Evolutionary conservation across 2,329 filamentous ascomycete genomes (phyloP), one percentile per base, ranked within the genome.

Genomic region (Phyllosticta citriasiana): DNA sequence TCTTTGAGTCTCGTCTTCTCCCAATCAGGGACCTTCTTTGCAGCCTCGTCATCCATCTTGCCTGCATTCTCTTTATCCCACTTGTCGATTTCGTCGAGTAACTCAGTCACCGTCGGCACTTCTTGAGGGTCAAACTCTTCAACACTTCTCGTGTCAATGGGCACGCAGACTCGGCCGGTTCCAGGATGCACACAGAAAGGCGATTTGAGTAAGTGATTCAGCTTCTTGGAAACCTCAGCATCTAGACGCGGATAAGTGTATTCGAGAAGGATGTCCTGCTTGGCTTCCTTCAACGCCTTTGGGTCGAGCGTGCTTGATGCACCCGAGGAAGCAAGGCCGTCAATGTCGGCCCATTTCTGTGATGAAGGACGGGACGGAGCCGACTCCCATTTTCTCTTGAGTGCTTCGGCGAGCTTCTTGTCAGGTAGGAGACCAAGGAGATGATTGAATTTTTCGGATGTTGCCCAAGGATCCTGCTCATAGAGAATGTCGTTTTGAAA

Each of bases 211-310:
- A 99, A 84, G 82, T 99, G 94, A 78, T 97, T 97, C 62, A 96
- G 84, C 73, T 97, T 96, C 80, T 97, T 97, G 71, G 89, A 94
- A 72, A 99, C 94, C 74, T 96, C 91, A 64, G 94, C 92, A 79
- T 99, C 94, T 60, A 99, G 88, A 50, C 94, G 88, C 2, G 94
- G 94, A 74, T 99, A 99, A 6, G 94, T 97, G 77, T 99, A 97
- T 76, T 99, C 94, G 30, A 99, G 84, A 3, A 97, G 87, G 64
- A 99, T 89, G 71, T 97, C 94, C 73, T 97, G 91, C 76, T 97
- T 97, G 24, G 91, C 91, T 69, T 97, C 90, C 8, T 88, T 82
- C 12, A 99, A 81, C 2, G 87, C 84, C 64, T 82, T 84, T 0
- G 85, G 74, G 66, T 94, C 87, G n/a, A 96, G 82, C 9, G 82